Base-by-base conservation (phyloP, 441 rosid species). In the Erodium trifolium region DNA sequence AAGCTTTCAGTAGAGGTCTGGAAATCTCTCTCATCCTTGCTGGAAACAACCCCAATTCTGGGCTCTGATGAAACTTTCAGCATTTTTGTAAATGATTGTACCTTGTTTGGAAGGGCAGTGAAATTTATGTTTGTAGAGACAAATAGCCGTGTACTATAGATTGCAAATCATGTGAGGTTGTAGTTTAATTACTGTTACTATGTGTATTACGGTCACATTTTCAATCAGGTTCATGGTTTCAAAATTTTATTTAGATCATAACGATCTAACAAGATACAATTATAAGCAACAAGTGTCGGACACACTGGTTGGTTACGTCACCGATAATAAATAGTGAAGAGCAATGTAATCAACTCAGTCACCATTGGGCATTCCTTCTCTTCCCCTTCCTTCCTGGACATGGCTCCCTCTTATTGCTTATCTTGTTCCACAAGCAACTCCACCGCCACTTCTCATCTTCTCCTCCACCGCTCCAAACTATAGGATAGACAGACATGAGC, bases 21-120 rank as follows among this genome's bases (percentile, higher is more conserved):
- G 97, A 90, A 78, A 95, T 95, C 72, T 95, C 99, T 66, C 93
- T 95, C 43, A 95, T 95, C 81, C 96, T 95, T 17, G 96, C 99
- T 1, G 97, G 97, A 67, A 88, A 94, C 90, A 95, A 92, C 75
- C 96, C 91, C 66, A 92, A 90, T 65, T 77, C 82, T 4, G 83
- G 84, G 41, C 70, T 84, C 63, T 89, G 63, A 57, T 57, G 29
- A 18, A 0, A 0, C 2, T 9, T 18, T 57, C 17, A 8, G 49
- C 12, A 49, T 49, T 49, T 49, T 49, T 49, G 53, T 49, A 13
- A 13, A 49, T 13, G 55, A 49, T 11, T 43, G 7, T 43, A 4
- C 12, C 49, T 43, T 43, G 49, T 37, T 37, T 37, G 13, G 49
- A 10, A 8, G 49, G 49, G 6, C 13, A 43, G 12, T 43, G 49